Conservation (phyloP, 2,329 filamentous ascomycete genomes). For the Colletotrichum incanum region DNA sequence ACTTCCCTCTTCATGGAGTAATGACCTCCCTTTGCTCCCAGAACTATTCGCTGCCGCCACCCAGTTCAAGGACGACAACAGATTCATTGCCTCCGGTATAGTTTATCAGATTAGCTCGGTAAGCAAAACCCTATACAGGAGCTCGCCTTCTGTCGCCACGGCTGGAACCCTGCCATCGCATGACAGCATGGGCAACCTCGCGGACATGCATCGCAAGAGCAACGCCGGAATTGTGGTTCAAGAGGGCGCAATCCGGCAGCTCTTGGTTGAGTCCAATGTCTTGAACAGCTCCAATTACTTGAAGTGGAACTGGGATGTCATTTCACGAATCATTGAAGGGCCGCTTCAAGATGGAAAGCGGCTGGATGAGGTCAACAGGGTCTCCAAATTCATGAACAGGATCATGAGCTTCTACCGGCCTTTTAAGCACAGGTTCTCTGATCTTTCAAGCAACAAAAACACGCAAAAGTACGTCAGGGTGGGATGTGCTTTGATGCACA, state of each 20-base stretch:
- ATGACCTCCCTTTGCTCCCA: conserved; percentile 88
- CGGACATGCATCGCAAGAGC: conserved; percentile 71
- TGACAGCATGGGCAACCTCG: conserved; percentile 64
- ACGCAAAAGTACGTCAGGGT: conserved; percentile 95
- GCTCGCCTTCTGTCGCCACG: conserved; percentile 63
- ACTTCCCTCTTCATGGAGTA: conserved; percentile 86
- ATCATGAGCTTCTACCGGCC: conserved; percentile 95
- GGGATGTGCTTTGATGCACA: conserved; percentile 90
- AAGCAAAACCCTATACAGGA: conserved; percentile 91
- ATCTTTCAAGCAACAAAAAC: conserved; percentile 89
- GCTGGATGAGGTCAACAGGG: conserved; percentile 93
- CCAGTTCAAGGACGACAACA: conserved; percentile 78
- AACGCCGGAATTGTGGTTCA: conserved; percentile 66
- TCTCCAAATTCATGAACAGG: conserved; percentile 95
- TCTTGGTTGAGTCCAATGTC: conserved; percentile 85
- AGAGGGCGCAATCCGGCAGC: conserved; percentile 75
- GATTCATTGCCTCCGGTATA: conserved; percentile 88
- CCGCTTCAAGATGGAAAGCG: conserved; percentile 92
- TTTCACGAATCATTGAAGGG: conserved; percentile 91
- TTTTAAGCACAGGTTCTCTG: conserved; percentile 96
- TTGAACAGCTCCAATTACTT: conserved; percentile 89
- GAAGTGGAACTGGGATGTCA: conserved; percentile 98
- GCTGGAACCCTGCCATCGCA: conserved; percentile 57
- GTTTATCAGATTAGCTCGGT: conserved; percentile 99
- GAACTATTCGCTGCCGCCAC: conserved; percentile 86